phyloP scores from a whole-genome alignment of 495 filamentous ascomycete species.

The Trichocladium uniseriatum region DNA sequence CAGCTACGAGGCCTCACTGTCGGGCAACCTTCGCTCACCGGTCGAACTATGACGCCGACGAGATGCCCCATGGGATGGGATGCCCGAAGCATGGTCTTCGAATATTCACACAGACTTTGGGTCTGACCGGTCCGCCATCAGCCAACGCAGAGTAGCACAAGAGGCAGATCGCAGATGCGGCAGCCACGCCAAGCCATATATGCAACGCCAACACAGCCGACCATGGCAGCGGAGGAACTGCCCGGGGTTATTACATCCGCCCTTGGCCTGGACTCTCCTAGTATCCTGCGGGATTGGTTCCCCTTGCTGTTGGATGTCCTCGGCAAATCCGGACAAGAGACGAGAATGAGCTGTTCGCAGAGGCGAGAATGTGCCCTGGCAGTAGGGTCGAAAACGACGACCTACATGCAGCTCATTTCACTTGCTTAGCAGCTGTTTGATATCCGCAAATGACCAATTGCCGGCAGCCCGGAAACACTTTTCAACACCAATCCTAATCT shows the following conservation, averaged over 20 bases:
- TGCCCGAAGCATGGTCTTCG: neutral
- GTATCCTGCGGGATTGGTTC: constrained; percentile 1
- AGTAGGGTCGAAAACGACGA: constrained; percentile 15
- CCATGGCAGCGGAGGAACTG: constrained; percentile 11
- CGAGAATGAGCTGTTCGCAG: too few species aligned
- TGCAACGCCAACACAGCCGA: constrained; percentile 34
- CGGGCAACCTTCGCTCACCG: too few species aligned
- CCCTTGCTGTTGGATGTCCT: constrained; percentile 3
- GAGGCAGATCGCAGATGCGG: neutral
- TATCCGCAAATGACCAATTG: constrained; percentile 12
- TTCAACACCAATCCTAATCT: too few species aligned
- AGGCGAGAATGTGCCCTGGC: too few species aligned
- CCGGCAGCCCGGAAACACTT: neutral
- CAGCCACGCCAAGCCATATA: constrained; percentile 25
- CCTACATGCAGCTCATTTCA: constrained; percentile 34
- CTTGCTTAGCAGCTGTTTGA: constrained; percentile 26
- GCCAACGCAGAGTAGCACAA: constrained; percentile 9
- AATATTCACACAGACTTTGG: neutral
- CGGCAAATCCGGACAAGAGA: neutral
- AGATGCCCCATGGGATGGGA: neutral
- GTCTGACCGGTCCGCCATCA: neutral
- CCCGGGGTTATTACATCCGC: too few species aligned
- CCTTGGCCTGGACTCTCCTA: neutral
- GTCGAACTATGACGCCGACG: too few species aligned
- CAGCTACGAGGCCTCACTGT: too few species aligned